These are phyloP conservation scores for Aspergillus sp. DNA, from an alignment of 2,329 filamentous ascomycete genomes.

Conservation along the genomic window DNA sequence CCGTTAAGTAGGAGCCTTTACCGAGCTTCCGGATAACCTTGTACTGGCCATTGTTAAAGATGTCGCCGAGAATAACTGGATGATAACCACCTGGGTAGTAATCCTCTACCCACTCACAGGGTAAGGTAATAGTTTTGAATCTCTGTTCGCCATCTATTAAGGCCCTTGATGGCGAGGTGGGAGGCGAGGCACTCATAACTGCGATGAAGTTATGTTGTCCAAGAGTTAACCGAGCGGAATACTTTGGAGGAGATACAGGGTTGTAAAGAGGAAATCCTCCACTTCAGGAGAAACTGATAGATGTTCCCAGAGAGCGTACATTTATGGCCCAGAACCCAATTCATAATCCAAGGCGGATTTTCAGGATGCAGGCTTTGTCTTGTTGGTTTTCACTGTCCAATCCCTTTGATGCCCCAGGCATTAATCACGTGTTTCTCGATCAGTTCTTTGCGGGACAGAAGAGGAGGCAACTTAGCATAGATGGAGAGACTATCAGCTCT, in stretches of 20 bases:
- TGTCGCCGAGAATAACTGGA: constrained; percentile 43
- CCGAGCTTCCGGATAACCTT: constrained; percentile 48
- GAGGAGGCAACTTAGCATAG: too few relatives aligned
- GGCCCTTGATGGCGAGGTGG: constrained; percentile 14
- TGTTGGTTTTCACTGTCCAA: too few relatives aligned
- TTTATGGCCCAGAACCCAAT: constrained; percentile 10
- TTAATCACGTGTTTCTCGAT: too few relatives aligned
- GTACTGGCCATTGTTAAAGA: constrained; percentile 40
- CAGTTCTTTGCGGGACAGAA: too few relatives aligned
- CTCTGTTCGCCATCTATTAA: constrained; percentile 10
- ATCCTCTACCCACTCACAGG: constrained; percentile 24
- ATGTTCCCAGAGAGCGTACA: constrained; percentile 9
- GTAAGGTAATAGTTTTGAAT: constrained; percentile 20
- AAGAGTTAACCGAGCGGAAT: constrained; percentile 13
- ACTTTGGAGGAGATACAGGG: constrained; percentile 4
- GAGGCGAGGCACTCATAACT: constrained; percentile 15
- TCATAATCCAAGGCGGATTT: too few relatives aligned
- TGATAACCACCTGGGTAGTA: constrained; percentile 47
- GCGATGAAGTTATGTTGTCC: constrained; percentile 5
- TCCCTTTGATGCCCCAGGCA: too few relatives aligned
- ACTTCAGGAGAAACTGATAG: constrained; percentile 9
- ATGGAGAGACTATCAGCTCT: too few relatives aligned
- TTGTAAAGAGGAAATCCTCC: constrained; percentile 6
- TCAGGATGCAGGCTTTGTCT: too few relatives aligned
- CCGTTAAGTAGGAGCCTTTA: constrained; percentile 45